A percentile compares a stretch with the other conserved stretches of the same genome.
These are phyloP conservation scores for Ogataea paradorogensis DNA, from an alignment of 805 yeast species.

Conservation along the genomic window DNA sequence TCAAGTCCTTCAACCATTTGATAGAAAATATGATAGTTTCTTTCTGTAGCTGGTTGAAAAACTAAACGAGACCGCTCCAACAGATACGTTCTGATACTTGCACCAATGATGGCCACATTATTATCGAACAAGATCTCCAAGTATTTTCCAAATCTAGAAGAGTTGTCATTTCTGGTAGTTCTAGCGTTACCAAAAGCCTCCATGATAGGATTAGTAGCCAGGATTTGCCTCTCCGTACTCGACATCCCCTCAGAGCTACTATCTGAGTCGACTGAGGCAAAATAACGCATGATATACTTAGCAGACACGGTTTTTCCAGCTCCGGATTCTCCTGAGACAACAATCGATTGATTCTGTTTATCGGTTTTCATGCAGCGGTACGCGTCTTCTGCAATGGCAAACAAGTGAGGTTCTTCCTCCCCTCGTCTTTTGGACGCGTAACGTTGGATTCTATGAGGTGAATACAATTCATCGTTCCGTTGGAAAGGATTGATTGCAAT, in stretches of 20 bases:
- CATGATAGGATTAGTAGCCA: conserved; percentile 96
- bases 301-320: conserved; percentile 99
- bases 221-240: conserved; percentile 86
- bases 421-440: conserved; percentile 92
- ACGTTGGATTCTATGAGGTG: conserved; percentile 90
- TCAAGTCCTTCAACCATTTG: conserved; percentile 78
- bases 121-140: conserved; percentile 84
- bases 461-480: conserved; percentile 83
- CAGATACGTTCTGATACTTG: conserved; percentile 87
- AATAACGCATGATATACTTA: conserved; percentile 94
- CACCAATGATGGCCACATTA: conserved; percentile 81
- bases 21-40: conserved; percentile 94
- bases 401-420: conserved; percentile 93
- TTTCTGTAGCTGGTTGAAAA: conserved; percentile 85
- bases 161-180: conserved; percentile 94
- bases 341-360: conserved; percentile 86
- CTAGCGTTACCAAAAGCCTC: conserved; percentile 99
- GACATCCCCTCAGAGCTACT: conserved; percentile 63
- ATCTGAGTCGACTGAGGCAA: conserved; percentile 82
- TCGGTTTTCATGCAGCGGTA: conserved; percentile 91
- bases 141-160: conserved; percentile 96
- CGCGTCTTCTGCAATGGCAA: conserved; percentile 97
- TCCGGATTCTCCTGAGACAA: conserved; percentile 97
- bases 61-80: conserved; percentile 93
- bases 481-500: conserved; percentile 97